These are phyloP conservation scores for Ceratonia siliqua DNA, from an alignment of 306 rosid species.

Conservation along the genomic window DNA sequence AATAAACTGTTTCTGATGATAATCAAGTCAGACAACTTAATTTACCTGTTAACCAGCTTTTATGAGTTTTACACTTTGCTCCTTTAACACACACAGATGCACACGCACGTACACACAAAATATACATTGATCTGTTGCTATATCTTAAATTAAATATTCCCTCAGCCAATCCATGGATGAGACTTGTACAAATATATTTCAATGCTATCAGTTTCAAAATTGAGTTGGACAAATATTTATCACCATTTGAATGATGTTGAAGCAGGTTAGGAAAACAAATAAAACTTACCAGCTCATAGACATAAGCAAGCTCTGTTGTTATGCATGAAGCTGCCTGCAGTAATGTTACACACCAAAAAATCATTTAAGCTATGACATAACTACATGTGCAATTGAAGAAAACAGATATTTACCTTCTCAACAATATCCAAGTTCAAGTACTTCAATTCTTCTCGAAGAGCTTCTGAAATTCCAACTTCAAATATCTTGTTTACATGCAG, in stretches of 20 bases:
- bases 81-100: background rate
- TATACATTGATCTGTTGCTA: background rate
- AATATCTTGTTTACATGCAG: slow-evolving; percentile 88
- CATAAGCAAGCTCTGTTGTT: slow-evolving; percentile 86
- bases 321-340: slow-evolving; percentile 80
- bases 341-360: slow-evolving; percentile 15
- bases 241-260: background rate
- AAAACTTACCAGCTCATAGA: slow-evolving; percentile 78
- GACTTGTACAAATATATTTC: background rate
- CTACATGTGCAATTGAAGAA: slow-evolving; percentile 29
- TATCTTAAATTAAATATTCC: background rate
- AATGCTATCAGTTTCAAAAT: background rate
- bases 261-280: slow-evolving; percentile 21
- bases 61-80: background rate
- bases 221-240: background rate
- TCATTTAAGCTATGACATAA: slow-evolving; percentile 31
- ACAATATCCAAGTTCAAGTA: slow-evolving; percentile 71
- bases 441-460: slow-evolving; percentile 67
- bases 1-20: background rate
- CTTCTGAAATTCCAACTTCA: slow-evolving; percentile 95
- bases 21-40: background rate
- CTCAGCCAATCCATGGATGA: background rate
- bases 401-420: slow-evolving; percentile 61
- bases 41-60: background rate
- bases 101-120: background rate